phyloP scores from a whole-genome alignment of 2,329 filamentous ascomycete genomes.

The Talaromyces islandicus region DNA sequence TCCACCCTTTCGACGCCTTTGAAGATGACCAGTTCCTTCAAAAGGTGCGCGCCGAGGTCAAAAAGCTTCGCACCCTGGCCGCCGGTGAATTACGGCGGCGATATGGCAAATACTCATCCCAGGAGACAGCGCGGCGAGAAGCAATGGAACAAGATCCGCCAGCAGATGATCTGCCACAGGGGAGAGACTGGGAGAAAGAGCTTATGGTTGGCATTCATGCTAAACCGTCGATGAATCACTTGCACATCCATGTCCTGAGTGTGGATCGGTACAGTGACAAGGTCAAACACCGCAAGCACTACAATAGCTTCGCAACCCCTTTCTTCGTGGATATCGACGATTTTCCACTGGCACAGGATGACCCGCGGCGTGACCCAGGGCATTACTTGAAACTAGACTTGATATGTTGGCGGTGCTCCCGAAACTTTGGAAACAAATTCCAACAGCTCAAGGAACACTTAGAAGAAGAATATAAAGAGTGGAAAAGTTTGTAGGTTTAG shows the following conservation, averaged over 20 bases:
- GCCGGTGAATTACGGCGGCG: conserved; percentile 67
- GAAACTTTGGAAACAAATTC: conserved; percentile 69
- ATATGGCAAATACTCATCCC: conserved; percentile 57
- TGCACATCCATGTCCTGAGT: conserved; percentile 85
- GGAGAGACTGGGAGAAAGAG: conserved; percentile 72
- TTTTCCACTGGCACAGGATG: conserved; percentile 66
- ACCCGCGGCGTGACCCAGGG: conserved; percentile 55
- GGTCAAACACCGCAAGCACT: conserved; percentile 78
- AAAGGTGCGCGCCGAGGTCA: conserved; percentile 56
- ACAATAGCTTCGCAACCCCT: conserved; percentile 80
- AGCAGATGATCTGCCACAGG: conserved; percentile 54
- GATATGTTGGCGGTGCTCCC: conserved; percentile 77
- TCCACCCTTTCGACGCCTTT: conserved; percentile 74
- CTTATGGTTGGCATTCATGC: conserved; percentile 77
- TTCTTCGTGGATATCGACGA: conserved; percentile 77
- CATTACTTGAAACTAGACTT: conserved; percentile 62
- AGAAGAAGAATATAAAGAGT: conserved; percentile 65
- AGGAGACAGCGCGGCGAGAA: conserved; percentile 58
- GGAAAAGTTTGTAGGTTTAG: conserved; percentile 48
- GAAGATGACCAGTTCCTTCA: conserved; percentile 63
- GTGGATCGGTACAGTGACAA: conserved; percentile 68
- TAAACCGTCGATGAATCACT: conserved; percentile 81
- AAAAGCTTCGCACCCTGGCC: conserved; percentile 58
- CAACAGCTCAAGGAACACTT: conserved; percentile 69
- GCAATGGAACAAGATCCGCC: conserved; percentile 55